phyloP scores from a whole-genome alignment of 1,284 basidiomycete species.

The Coriolopsis trogii region DNA sequence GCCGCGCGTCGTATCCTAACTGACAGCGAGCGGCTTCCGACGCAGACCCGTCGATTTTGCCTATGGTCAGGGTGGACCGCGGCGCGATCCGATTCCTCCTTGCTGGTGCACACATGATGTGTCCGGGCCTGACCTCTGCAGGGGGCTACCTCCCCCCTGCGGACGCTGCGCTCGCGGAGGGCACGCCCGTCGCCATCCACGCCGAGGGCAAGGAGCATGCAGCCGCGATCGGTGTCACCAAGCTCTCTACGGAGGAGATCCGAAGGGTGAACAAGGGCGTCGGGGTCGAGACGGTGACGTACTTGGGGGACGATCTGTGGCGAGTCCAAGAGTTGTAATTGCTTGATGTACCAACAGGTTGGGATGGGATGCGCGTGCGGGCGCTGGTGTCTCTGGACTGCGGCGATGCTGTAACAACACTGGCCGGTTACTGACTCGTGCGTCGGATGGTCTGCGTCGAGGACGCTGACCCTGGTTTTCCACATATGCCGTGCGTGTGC shows the following conservation, averaged over 20 bases:
- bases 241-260: constrained; percentile 89
- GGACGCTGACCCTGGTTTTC: no score
- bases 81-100: constrained; percentile 98
- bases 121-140: constrained; percentile 91
- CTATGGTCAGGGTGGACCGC: constrained; percentile 89
- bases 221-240: constrained; percentile 86
- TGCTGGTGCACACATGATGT: constrained; percentile 95
- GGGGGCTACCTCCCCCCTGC: constrained; percentile 88
- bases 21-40: constrained; percentile 9
- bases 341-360: constrained; percentile 13
- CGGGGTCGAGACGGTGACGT: constrained; percentile 86
- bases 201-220: constrained; percentile 98
- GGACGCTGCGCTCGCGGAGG: constrained; percentile 68
- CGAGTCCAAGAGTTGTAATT: constrained; percentile 67
- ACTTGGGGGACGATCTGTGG: constrained; percentile 93
- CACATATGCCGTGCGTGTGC: no score
- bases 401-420: constrained; percentile 11
- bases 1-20: not conserved
- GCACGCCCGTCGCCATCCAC: constrained; percentile 82
- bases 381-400: no score
- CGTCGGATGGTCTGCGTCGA: not conserved
- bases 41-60: constrained; percentile 88
- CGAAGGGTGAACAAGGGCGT: constrained; percentile 87
- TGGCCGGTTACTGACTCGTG: not conserved
- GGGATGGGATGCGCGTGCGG: no score